phyloP scores from a whole-genome alignment of 202 grass and related monocot genomes.

The Zoysia matrella region DNA sequence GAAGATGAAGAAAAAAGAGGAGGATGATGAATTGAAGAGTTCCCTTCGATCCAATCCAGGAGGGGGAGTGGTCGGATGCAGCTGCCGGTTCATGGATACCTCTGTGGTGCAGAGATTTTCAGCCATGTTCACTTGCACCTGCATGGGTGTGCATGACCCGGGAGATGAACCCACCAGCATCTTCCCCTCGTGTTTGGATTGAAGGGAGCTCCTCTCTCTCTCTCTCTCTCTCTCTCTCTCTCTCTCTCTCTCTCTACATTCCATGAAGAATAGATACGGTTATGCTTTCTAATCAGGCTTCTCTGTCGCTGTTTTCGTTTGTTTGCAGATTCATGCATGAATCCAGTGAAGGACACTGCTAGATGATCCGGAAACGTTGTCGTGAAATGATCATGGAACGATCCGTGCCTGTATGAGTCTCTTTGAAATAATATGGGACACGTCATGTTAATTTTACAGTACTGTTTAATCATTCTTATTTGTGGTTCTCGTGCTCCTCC shows the following conservation, averaged over 20 bases:
- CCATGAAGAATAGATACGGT: too few species aligned
- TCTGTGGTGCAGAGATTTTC: too few species aligned
- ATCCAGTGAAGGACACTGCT: not conserved
- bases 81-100: too few species aligned
- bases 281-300: too few species aligned
- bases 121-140: too few species aligned
- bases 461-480: not conserved
- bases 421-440: not conserved
- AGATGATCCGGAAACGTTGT: not conserved
- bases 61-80: constrained; percentile 61
- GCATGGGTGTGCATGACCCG: too few species aligned
- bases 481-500: too few species aligned
- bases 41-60: constrained; percentile 85
- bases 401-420: not conserved
- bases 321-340: not conserved
- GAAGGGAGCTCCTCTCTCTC: constrained; percentile 81
- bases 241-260: too few species aligned
- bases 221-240: not conserved
- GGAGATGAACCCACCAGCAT: not conserved
- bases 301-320: not conserved
- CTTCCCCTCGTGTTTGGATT: constrained; percentile 95
- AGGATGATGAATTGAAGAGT: constrained; percentile 44
- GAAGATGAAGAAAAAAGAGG: too few species aligned
- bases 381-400: too few species aligned
- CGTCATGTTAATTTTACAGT: not conserved